A percentile compares a stretch with the other conserved stretches of the same genome.
These are phyloP conservation scores for Gnomoniopsis smithogilvyi DNA, from an alignment of 2,329 filamentous ascomycete genomes.

Conservation along the genomic window DNA sequence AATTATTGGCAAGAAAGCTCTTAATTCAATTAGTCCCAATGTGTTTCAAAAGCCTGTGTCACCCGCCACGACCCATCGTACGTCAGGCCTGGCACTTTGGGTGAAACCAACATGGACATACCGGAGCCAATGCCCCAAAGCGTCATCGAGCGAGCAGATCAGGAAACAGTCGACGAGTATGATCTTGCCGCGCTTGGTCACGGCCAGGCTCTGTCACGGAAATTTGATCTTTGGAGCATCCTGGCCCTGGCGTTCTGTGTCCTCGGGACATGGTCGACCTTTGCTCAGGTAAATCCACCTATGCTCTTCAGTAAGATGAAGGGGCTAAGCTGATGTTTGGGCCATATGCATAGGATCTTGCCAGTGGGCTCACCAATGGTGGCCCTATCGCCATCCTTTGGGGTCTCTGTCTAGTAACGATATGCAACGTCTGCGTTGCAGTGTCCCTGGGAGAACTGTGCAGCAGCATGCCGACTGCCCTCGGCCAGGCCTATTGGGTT, in stretches of 20 bases:
- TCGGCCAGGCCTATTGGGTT: slow-evolving; percentile 59
- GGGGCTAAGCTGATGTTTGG: too few relatives aligned
- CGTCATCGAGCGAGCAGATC: slow-evolving; percentile 1
- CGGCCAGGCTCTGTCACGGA: slow-evolving; percentile 35
- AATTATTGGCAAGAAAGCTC: too few relatives aligned
- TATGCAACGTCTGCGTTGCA: slow-evolving; percentile 51
- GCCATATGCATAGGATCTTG: slow-evolving; percentile 27
- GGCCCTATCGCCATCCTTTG: slow-evolving; percentile 53
- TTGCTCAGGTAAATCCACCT: slow-evolving; percentile 38
- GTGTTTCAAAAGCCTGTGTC: too few relatives aligned
- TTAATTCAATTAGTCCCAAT: too few relatives aligned
- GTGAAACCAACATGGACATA: not conserved
- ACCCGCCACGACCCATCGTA: too few relatives aligned
- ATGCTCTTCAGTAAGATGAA: too few relatives aligned
- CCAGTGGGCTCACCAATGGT: slow-evolving; percentile 50
- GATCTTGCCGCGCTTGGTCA: slow-evolving; percentile 41
- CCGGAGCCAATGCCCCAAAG: not conserved
- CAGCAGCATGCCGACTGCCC: slow-evolving; percentile 57
- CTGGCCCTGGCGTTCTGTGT: slow-evolving; percentile 55
- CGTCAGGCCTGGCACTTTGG: too few relatives aligned
- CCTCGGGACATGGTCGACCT: slow-evolving; percentile 56
- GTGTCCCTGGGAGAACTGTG: slow-evolving; percentile 52
- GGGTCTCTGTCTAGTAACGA: slow-evolving; percentile 50
- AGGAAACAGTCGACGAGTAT: slow-evolving; percentile 28
- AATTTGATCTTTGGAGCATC: slow-evolving; percentile 56